Base-by-base conservation (phyloP, 2,329 filamentous ascomycete species). In the Bipolaris gigantea region DNA sequence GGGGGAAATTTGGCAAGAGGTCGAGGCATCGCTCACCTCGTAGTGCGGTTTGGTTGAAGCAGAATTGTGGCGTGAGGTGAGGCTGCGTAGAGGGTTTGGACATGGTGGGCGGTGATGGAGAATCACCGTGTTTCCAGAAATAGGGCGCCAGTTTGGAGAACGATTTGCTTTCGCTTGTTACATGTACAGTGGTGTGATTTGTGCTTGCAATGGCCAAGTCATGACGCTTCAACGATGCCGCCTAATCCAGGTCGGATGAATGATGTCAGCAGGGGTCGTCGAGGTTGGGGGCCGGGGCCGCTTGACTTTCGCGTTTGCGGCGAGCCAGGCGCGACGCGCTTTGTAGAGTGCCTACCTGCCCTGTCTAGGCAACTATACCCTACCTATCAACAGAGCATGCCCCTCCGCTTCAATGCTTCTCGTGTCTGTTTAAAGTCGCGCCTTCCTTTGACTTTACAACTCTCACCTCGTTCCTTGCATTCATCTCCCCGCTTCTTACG, bases 21-120 rank as follows among this genome's bases (percentile, higher is more conserved):
- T 13, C 27, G 19, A 30, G 32, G 39, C 33, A 33, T 39, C 36
- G 32, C 62, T 48, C 71, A 80, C 79, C 79, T 76, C 78, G 69
- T 9, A 81, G 70, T 10, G 76, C 78, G 2, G 78, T 80, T 50
- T 79, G 76, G 56, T 80, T 79, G 73, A 81, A 81, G 72, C 79
- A 81, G 66, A 81, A 79, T 50, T 77, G 75, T 34, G 79, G 78
- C 48, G 76, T 79, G 50, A 81, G 69, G 33, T 53, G 52, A 10
- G 77, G 77, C 41, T 67, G 66, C 16, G 74, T 65, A 4, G 74
- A 75, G 5, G 73, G 71, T 57, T 73, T 72, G n/a, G 76, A 76
- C 77, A 79, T 79, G 16, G 38, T 60, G 46, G 56, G 50, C 11
- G 49, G 55, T 39, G 55, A 18, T 5, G 46, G 35, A 18, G 40